Conservation (phyloP, 1,284 basidiomycete genomes). For the Malassezia dermatis region DNA sequence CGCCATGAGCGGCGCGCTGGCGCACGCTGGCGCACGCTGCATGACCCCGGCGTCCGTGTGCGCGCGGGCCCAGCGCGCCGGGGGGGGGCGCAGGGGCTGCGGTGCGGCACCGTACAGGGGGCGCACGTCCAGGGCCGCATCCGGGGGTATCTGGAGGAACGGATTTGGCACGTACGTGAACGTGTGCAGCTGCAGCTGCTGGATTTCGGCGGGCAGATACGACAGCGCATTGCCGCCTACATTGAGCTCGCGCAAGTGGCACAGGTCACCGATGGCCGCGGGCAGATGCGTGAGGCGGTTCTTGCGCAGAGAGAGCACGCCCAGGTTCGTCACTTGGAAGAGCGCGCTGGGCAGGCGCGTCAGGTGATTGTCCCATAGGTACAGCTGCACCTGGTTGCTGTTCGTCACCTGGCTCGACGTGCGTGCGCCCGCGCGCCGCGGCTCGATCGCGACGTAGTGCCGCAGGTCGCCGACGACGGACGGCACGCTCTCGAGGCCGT, state of each 20-base stretch:
- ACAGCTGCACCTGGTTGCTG: constrained; percentile 12
- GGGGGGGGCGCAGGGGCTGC: constrained; percentile 6
- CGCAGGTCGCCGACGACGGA: constrained; percentile 22
- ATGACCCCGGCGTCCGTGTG: constrained; percentile 15
- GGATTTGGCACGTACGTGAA: constrained; percentile 43
- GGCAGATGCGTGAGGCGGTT: constrained; percentile 38
- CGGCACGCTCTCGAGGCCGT: constrained; percentile 12
- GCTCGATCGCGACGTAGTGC: constrained; percentile 23
- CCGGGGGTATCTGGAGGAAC: constrained; percentile 24
- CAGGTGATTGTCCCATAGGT: constrained; percentile 28
- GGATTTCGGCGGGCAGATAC: constrained; percentile 41
- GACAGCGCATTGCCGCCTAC: constrained; percentile 31
- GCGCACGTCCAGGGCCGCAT: constrained; percentile 10
- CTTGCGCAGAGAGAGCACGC: constrained; percentile 40
- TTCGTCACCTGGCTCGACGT: neutral
- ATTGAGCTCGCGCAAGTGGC: constrained; percentile 36
- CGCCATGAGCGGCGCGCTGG: constrained; percentile 10
- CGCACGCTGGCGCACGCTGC: neutral
- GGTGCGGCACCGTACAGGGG: neutral
- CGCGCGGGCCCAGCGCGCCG: constrained; percentile 16
- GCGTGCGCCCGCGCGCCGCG: constrained; percentile 9
- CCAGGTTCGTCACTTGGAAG: constrained; percentile 38
- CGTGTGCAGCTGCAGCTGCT: constrained; percentile 31
- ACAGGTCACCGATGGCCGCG: constrained; percentile 36
- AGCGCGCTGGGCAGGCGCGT: constrained; percentile 37